Percentiles rank a stretch among this genome's conserved stretches.
Conservation (phyloP, 108 stramenopile species). For the Cylindrotheca fusiformis region DNA sequence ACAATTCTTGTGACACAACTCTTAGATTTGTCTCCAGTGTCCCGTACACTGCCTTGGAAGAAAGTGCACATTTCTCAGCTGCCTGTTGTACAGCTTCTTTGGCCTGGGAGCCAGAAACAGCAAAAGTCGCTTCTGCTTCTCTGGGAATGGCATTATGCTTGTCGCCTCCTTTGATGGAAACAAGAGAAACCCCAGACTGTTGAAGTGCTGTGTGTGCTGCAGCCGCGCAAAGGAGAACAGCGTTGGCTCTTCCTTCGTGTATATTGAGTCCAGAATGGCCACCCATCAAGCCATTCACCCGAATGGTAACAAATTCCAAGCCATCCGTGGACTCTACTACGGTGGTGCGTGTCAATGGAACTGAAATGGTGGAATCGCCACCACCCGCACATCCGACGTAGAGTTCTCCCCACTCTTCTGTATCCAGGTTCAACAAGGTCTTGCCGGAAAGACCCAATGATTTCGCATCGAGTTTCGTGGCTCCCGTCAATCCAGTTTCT, state of each 20-base stretch:
- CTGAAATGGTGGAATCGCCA: slow-evolving; percentile 21
- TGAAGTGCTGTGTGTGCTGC: slow-evolving; percentile 2
- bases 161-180: slow-evolving; percentile 32
- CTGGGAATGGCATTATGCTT: slow-evolving; percentile 43
- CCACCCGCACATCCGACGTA: slow-evolving; percentile 44
- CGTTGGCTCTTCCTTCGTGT: slow-evolving; percentile 24
- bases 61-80: background rate
- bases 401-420: slow-evolving; percentile 36
- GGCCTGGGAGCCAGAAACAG: background rate
- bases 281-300: slow-evolving; percentile 31
- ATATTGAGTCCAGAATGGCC: slow-evolving; percentile 36
- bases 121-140: slow-evolving; percentile 4
- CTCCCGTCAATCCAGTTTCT: slow-evolving; percentile 41
- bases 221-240: slow-evolving; percentile 7
- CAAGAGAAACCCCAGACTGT: slow-evolving; percentile 10
- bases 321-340: background rate
- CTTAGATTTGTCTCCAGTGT: background rate
- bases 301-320: background rate
- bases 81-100: background rate
- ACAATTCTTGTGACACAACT: too few relatives aligned
- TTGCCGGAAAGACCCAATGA: slow-evolving; percentile 16
- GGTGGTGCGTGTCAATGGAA: slow-evolving; percentile 5
- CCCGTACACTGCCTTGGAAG: background rate
- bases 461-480: slow-evolving; percentile 20
- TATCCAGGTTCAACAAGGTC: slow-evolving; percentile 40